phyloP scores from a whole-genome alignment of 768 basidiomycete species.

The Phanerochaete sordida region DNA sequence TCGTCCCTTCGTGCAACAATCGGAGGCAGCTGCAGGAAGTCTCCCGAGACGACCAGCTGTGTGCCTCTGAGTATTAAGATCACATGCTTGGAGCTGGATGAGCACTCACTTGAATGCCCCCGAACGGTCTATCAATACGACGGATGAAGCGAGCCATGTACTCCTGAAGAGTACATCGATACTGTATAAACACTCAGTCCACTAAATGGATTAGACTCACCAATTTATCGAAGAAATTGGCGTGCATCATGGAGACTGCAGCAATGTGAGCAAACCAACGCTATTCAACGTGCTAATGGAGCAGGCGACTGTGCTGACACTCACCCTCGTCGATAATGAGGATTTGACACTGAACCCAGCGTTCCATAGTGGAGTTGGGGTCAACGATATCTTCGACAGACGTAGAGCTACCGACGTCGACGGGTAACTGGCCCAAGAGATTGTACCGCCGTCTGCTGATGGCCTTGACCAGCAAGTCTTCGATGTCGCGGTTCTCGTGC shows the following conservation, averaged over 20 bases:
- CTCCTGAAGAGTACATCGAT: conserved; percentile 37
- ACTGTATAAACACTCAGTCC: conserved; percentile 18
- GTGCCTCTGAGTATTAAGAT: too few species aligned
- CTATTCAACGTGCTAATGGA: background rate
- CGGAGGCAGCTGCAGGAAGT: conserved; percentile 90
- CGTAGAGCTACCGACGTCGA: too few species aligned
- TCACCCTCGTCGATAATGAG: conserved; percentile 84
- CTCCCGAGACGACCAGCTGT: conserved; percentile 84
- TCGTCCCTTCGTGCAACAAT: conserved; percentile 45
- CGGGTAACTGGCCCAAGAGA: conserved; percentile 43
- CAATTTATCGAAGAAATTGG: conserved; percentile 73
- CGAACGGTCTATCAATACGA: conserved; percentile 57
- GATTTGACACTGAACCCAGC: too few species aligned
- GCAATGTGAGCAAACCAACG: background rate
- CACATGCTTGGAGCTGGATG: too few species aligned
- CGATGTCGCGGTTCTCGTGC: conserved; percentile 51
- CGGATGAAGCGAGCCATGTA: conserved; percentile 57
- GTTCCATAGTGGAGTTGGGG: too few species aligned
- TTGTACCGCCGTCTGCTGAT: conserved; percentile 5
- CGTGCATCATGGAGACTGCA: conserved; percentile 88
- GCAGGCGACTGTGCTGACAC: too few species aligned
- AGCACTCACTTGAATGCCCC: conserved; percentile 88
- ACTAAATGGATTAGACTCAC: conserved; percentile 32
- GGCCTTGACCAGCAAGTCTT: conserved; percentile 35
- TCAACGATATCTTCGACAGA: too few species aligned